Conservation (phyloP, 1,139 yeast species). For the Taiozyma sp. region DNA sequence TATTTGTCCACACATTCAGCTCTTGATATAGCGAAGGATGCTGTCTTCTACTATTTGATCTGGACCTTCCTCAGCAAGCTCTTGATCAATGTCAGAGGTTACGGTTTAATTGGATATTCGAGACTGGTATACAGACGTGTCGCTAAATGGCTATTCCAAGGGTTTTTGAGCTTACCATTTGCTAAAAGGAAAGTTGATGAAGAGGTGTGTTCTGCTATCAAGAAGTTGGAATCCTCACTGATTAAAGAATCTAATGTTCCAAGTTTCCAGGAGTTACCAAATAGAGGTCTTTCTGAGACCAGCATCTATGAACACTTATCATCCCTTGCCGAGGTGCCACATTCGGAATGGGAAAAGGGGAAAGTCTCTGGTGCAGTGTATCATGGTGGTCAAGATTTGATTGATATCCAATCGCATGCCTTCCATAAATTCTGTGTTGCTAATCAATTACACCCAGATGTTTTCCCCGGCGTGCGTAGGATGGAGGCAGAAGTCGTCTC, state of each 20-base stretch:
- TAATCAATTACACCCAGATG: constrained; percentile 95
- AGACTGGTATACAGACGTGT: not conserved
- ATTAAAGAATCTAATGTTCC: constrained; percentile 42
- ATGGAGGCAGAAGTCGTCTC: constrained; percentile 95
- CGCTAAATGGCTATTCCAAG: constrained; percentile 22
- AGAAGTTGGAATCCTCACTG: constrained; percentile 46
- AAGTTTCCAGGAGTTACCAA: constrained; percentile 51
- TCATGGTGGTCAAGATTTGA: constrained; percentile 81
- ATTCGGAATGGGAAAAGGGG: constrained; percentile 79
- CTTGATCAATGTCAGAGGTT: constrained; percentile 8
- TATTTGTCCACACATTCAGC: not conserved
- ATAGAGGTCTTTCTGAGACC: constrained; percentile 43
- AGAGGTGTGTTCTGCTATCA: constrained; percentile 48
- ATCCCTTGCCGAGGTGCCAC: constrained; percentile 44
- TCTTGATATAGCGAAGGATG: not conserved
- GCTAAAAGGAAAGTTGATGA: constrained; percentile 49
- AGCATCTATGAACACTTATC: constrained; percentile 45
- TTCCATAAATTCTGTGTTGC: constrained; percentile 77
- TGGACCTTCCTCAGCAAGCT: not conserved
- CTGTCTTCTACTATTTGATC: not conserved
- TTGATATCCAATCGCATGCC: constrained; percentile 69
- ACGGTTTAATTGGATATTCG: constrained; percentile 11
- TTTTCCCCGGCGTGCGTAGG: constrained; percentile 92
- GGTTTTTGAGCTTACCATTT: constrained; percentile 47
- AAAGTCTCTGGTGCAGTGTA: constrained; percentile 93